Base-by-base conservation (phyloP, 2,329 filamentous ascomycete species). In the Alternaria novae-zelandiae region DNA sequence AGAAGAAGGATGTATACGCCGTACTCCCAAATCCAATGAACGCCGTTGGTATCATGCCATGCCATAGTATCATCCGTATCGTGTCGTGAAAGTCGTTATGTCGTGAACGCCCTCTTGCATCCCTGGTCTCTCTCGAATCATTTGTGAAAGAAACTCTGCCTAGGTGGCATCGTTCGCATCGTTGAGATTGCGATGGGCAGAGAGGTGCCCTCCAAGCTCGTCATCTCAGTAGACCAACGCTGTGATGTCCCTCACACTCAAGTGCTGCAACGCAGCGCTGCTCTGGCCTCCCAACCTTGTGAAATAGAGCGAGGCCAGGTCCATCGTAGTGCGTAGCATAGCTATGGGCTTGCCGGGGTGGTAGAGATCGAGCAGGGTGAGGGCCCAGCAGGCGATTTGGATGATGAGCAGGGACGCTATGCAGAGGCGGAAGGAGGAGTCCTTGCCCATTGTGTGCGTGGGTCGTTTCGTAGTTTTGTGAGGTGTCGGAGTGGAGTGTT, bases 331-430 rank as follows among this genome's bases (percentile, higher is more conserved):
- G 41, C 73, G 72, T 15, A 72, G 55, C 15, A 78, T 25, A 7
- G 65, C 65, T 15, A 68, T 68, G 0, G 75, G 73, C 21, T 73
- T 75, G 4, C 75, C 75, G 0, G 76, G 76, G 43, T 68, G 70
- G 50, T 76, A 65, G 2, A 79, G 67, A 47, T 78, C 74, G 54
- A 76, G 70, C 0, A 79, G 65, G 2, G 73, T 74, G 2, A 78
- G 60, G 43, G 68, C 54, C 76, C 76, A 79, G 67, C 72, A 76
- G 12, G 70, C 67, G 20, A 72, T 61, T 63, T 79, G 76, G 36
- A 78, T 61, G 20, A 70, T 53, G 44, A 78, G 71, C 11, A 79
- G 73, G 45, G 78, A 61, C 41, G 67, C 64, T 57, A 79, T 72
- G 68, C 69, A 72, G 49, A 70, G 28, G 47, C 74, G 74, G 64